Percentiles rank a stretch among this genome's conserved stretches.
Conservation (phyloP, 768 basidiomycete genomes). For the Clavulina sp. region DNA sequence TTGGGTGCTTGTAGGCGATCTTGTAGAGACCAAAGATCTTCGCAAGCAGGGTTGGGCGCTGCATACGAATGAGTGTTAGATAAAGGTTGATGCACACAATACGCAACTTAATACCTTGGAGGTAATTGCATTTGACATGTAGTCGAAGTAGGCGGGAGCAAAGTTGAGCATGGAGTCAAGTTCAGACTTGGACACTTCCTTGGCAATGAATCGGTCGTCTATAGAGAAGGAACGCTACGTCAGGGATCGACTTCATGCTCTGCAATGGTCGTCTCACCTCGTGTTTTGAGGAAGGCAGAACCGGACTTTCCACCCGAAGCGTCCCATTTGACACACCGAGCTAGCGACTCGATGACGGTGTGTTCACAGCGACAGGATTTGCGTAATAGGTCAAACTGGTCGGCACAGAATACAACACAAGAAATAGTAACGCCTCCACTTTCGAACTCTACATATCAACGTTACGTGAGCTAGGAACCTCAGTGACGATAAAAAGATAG, state of each 20-base stretch:
- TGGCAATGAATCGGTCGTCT: conserved; percentile 99
- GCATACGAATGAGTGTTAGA: conserved; percentile 10
- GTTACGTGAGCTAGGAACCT: not conserved
- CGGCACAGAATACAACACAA: conserved; percentile 87
- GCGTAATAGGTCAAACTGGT: conserved; percentile 89
- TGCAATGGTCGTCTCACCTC: conserved; percentile 33
- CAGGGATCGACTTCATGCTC: not conserved
- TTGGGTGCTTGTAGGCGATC: conserved; percentile 71
- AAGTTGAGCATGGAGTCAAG: conserved; percentile 92
- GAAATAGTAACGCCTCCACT: conserved; percentile 81
- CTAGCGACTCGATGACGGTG: conserved; percentile 83
- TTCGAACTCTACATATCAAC: conserved; percentile 51
- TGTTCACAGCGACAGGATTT: conserved; percentile 86
- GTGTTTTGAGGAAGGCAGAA: conserved; percentile 89
- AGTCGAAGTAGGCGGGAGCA: conserved; percentile 94
- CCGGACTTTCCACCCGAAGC: conserved; percentile 92
- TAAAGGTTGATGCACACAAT: not conserved
- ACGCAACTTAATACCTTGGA: conserved; percentile 44
- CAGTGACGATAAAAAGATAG: not conserved
- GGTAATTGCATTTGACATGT: conserved; percentile 87
- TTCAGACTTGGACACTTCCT: conserved; percentile 81
- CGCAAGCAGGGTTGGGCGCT: conserved; percentile 88
- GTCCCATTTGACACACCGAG: conserved; percentile 92
- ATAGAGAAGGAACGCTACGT: conserved; percentile 1
- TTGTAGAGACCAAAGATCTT: conserved; percentile 97